Evolutionary conservation across 2,329 filamentous ascomycete genomes (phyloP).

Genomic region (Aureobasidium leucospermi): DNA sequence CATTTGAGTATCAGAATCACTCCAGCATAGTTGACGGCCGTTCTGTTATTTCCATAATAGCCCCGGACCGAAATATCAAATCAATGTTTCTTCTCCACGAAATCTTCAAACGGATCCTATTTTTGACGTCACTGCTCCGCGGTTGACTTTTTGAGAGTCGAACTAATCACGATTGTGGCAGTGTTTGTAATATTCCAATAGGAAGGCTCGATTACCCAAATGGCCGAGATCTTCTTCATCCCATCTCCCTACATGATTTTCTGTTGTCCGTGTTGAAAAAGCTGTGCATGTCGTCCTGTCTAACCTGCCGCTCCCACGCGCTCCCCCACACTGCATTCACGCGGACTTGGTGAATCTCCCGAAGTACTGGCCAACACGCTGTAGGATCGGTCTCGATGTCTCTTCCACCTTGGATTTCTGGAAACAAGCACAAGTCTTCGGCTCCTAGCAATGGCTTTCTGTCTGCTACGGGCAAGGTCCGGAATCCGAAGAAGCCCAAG

Average conservation of each 20-base stretch:
- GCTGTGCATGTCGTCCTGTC: neutral
- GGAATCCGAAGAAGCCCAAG: conserved; percentile 41
- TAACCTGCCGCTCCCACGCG: neutral
- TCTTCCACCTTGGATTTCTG: conserved; percentile 13
- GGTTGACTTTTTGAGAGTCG: neutral
- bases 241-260: neutral
- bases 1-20: no score
- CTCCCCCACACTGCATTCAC: neutral
- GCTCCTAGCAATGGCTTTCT: neutral
- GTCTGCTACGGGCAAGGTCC: conserved; percentile 23
- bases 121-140: conserved; percentile 4
- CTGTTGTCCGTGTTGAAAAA: neutral
- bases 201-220: neutral
- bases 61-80: neutral
- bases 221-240: neutral
- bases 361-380: neutral
- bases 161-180: conserved; percentile 2
- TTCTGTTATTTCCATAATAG: neutral
- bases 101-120: neutral
- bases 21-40: neutral
- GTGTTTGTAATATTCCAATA: neutral
- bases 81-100: conserved; percentile 6
- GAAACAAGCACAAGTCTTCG: neutral
- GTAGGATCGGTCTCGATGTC: neutral
- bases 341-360: neutral